Evolutionary conservation across 164 flowering plant species (phyloP), one percentile per base, ranked within the genome.

Genomic region (Magnolia officinalis): DNA sequence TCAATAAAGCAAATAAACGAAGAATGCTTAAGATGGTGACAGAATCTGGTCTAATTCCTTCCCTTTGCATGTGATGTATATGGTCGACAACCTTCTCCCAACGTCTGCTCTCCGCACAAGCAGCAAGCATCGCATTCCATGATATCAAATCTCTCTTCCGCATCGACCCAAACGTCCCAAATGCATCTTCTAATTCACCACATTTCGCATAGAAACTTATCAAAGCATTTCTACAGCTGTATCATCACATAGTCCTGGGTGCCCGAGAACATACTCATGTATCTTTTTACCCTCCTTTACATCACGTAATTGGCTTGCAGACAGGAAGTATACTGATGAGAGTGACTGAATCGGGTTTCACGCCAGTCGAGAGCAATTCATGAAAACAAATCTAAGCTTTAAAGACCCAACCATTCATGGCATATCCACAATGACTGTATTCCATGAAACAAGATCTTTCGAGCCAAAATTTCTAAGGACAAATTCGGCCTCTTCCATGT

Each of bases 371-470:
- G 14, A 86, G 74, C 77, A 90, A 78, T 59, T 89, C 88, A 19
- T 67, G 74, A n/a, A 81, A 92, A 92, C 67, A 83, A 76, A 26
- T 86, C 78, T 72, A 92, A 51, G 96, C 90, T 81, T 81, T 81
- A 52, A 70, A 78, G 79, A 85, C 84, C 50, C 83, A 78, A 70
- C 84, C 87, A 76, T 86, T 86, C 37, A 84, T 77, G 50, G 89
- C 86, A 82, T 83, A 88, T 20, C 98, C 16, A 91, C 84, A 83
- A 94, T 91, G 10, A 88, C 76, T 59, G 94, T 84, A 81, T 94
- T 94, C 98, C 98, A 92, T 21, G 97, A 89, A 77, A 94, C 90
- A 81, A 87, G 67, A 83, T 94, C 97, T 81, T 86, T 86, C n/a
- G 78, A 77, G 51, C 73, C 24, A 91, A 89, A 88, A 70, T 78